Base-by-base conservation (phyloP, 768 basidiomycete species). In the Amanita molliuscula region DNA sequence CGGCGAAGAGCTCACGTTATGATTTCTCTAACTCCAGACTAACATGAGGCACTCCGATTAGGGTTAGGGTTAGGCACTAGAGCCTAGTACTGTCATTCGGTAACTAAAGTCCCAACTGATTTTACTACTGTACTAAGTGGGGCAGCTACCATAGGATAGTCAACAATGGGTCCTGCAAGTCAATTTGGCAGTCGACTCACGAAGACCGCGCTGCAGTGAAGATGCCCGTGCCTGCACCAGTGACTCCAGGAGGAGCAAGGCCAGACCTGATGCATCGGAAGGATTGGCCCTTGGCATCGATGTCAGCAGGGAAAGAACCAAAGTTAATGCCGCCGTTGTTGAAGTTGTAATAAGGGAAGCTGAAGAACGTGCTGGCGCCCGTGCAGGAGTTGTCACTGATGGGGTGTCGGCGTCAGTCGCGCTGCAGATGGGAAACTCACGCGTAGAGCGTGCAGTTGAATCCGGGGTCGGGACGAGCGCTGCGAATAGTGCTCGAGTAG, bases 21-120 rank as follows among this genome's bases (percentile, higher is more conserved):
- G 7, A 47, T 34, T 33, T 47, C 35, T 20, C 45, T 21, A 23
- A 47, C 45, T n/a, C n/a, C n/a, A n/a, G n/a, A n/a, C n/a, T n/a
- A 47, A 47, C 45, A 47, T 33, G 45, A 47, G 45, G 45, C 45
- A 45, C 26, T 8, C 13, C 1, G 23, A 15, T 6, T 23, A 13
- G 35, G 45, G 45, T 47, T 47, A 47, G 45, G 45, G 45, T 47
- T 47, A 6, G 29, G 29, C 29, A 31, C n/a, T n/a, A n/a, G n/a
- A n/a, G n/a, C n/a, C n/a, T n/a, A n/a, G n/a, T n/a, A n/a, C n/a
- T n/a, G n/a, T n/a, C n/a, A n/a, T n/a, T n/a, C n/a, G n/a, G n/a
- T n/a, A n/a, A n/a, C n/a, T n/a, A n/a, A n/a, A n/a, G n/a, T n/a
- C n/a, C n/a, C n/a, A n/a, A n/a, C n/a, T n/a, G n/a, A n/a, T n/a